These are phyloP conservation scores for Moelleriella libera DNA, from an alignment of 2,329 filamentous ascomycete species.

Conservation along the genomic window DNA sequence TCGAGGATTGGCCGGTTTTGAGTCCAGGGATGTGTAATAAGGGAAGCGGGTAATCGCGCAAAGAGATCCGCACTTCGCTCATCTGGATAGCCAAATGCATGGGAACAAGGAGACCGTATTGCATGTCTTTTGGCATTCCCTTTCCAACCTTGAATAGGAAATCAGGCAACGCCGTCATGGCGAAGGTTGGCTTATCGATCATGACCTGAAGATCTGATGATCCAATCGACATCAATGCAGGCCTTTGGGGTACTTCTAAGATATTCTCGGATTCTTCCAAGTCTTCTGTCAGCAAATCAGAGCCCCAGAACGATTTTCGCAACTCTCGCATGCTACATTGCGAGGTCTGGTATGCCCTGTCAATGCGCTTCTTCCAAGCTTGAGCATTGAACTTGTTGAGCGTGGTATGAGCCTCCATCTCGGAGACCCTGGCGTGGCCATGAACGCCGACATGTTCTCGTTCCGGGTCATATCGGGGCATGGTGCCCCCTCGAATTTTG, in stretches of 20 bases:
- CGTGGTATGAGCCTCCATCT: slow-evolving; percentile 61
- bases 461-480: slow-evolving; percentile 67
- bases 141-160: slow-evolving; percentile 90
- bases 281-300: slow-evolving; percentile 69
- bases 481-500: slow-evolving; percentile 22
- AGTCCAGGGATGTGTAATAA: slow-evolving; percentile 80
- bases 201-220: slow-evolving; percentile 75
- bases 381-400: slow-evolving; percentile 72
- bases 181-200: slow-evolving; percentile 88
- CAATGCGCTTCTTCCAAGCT: slow-evolving; percentile 86
- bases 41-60: slow-evolving; percentile 89
- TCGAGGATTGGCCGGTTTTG: slow-evolving; percentile 63
- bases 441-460: slow-evolving; percentile 51
- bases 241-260: slow-evolving; percentile 70
- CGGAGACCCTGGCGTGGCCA: slow-evolving; percentile 55
- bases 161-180: slow-evolving; percentile 62
- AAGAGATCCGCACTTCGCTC: slow-evolving; percentile 72
- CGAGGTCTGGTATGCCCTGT: slow-evolving; percentile 56
- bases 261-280: slow-evolving; percentile 73
- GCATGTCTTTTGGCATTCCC: slow-evolving; percentile 83
- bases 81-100: slow-evolving; percentile 83
- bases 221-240: slow-evolving; percentile 65
- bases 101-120: slow-evolving; percentile 79
- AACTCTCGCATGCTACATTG: slow-evolving; percentile 65
- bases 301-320: slow-evolving; percentile 66